These are phyloP conservation scores for Pseudogymnoascus sp. DNA, from an alignment of 2,329 filamentous ascomycete species.

Conservation along the genomic window DNA sequence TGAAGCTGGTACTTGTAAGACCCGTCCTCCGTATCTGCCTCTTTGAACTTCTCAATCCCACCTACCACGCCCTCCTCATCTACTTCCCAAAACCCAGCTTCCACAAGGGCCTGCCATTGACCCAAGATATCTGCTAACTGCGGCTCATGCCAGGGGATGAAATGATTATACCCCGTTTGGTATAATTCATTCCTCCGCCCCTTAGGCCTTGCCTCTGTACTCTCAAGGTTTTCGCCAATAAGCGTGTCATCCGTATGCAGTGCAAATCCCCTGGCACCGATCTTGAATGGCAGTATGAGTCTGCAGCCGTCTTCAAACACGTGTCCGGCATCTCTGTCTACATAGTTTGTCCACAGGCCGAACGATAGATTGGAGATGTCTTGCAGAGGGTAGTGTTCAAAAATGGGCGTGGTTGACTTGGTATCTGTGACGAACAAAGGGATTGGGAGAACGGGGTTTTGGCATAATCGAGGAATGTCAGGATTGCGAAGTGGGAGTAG, in stretches of 20 bases:
- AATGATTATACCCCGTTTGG: slow-evolving; percentile 19
- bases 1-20: neutral
- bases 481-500: slow-evolving; percentile 4
- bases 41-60: slow-evolving; percentile 27
- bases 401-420: slow-evolving; percentile 13
- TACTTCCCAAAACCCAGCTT: slow-evolving; percentile 25
- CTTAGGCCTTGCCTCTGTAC: neutral
- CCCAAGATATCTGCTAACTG: slow-evolving; percentile 25
- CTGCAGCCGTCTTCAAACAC: slow-evolving; percentile 15
- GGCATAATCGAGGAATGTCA: neutral
- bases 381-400: slow-evolving; percentile 11
- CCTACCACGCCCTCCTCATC: slow-evolving; percentile 23
- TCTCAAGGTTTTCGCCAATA: slow-evolving; percentile 11
- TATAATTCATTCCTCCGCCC: slow-evolving; percentile 15
- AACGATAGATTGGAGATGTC: slow-evolving; percentile 4
- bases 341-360: slow-evolving; percentile 12
- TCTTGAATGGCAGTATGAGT: slow-evolving; percentile 12
- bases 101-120: slow-evolving; percentile 24
- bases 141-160: slow-evolving; percentile 15
- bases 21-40: slow-evolving; percentile 22
- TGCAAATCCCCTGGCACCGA: slow-evolving; percentile 11
- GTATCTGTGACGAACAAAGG: slow-evolving; percentile 14
- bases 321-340: neutral
- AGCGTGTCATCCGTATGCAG: slow-evolving; percentile 13
- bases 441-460: slow-evolving; percentile 11